Evolutionary conservation across 192 early-diverging fungal genomes (phyloP), one percentile per base, ranked within the genome.

Genomic region (Gonapodya sp.): DNA sequence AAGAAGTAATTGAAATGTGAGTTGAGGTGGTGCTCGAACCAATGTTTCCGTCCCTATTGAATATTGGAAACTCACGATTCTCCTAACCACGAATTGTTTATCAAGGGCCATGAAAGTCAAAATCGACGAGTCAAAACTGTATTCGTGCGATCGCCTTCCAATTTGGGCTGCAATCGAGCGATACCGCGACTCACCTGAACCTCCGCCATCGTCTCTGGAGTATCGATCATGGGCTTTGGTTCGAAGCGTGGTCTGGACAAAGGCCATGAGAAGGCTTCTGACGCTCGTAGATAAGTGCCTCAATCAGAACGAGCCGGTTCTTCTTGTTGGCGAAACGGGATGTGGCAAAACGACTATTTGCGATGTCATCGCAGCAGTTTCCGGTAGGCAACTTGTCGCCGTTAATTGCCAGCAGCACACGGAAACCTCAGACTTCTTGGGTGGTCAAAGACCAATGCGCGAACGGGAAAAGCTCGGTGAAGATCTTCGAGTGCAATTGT

Each of bases 311-410:
- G 98, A 99, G 83, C 96, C 98, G 18, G 93, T 98, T 34, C 84
- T 99, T 36, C 87, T 99, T 1, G 95, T 99, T 1, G 98, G 98
- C 74, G 98, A 98, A 82, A 98, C 98, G 30, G 98, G 98, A n/a
- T 94, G 94, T 83, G 98, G 97, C 77, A 99, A 98, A 84, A 99
- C 98, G 2, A 98, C 96, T 31, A 95, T 98, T 0, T 97, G 95
- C 85, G 95, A 99, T 85, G 92, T 99, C 86, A 83, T 99, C 8
- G 92, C 95, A 0, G 85, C 90, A 18, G 85, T 94, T 14, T 87
- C 87, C 32, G 78, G 83, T 1, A 86, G 88, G 35, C 87, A 89
- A 30, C 85, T 99, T 36, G 91, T 92, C 79, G 93, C 96, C 74
- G 94, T 99, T 78, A 99, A 98, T 84, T 97, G 96, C 83, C 97